Conservation (phyloP, 1,284 basidiomycete species). For the Sporisorium exsertum region DNA sequence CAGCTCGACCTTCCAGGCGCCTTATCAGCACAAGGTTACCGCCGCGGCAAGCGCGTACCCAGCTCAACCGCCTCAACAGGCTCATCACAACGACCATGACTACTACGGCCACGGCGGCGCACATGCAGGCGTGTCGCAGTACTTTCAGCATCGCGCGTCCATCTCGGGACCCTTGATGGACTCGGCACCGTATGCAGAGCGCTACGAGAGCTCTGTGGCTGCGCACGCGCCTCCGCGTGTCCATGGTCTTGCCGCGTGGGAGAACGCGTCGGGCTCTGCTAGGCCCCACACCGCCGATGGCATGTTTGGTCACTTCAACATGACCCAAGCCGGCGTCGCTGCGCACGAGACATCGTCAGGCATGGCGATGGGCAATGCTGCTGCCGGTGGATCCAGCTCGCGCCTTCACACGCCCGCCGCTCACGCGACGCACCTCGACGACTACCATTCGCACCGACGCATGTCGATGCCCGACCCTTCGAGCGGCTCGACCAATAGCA, state of each 20-base stretch:
- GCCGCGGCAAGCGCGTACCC: constrained; percentile 7
- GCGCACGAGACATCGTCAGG: constrained; percentile 25
- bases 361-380: constrained; percentile 10
- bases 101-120: constrained; percentile 18
- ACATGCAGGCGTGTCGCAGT: constrained; percentile 24
- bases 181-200: constrained; percentile 19
- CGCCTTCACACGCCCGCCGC: constrained; percentile 34
- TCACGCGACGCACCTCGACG: constrained; percentile 16
- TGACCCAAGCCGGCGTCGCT: constrained; percentile 10
- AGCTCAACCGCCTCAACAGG: constrained; percentile 12
- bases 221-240: constrained; percentile 50
- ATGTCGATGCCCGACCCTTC: constrained; percentile 42
- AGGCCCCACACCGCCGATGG: constrained; percentile 65
- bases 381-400: constrained; percentile 15
- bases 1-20: constrained; percentile 20
- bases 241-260: constrained; percentile 57
- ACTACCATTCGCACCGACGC: constrained; percentile 38
- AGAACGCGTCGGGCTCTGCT: constrained; percentile 52
- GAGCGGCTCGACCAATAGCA: constrained; percentile 18
- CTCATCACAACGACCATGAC: constrained; percentile 25
- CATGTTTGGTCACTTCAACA: constrained; percentile 55
- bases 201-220: constrained; percentile 21
- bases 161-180: constrained; percentile 58
- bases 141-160: constrained; percentile 53
- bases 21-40: constrained; percentile 19